Base-by-base conservation (phyloP, 192 early-diverging fungal genomes). In the Paraglomus occultum region DNA sequence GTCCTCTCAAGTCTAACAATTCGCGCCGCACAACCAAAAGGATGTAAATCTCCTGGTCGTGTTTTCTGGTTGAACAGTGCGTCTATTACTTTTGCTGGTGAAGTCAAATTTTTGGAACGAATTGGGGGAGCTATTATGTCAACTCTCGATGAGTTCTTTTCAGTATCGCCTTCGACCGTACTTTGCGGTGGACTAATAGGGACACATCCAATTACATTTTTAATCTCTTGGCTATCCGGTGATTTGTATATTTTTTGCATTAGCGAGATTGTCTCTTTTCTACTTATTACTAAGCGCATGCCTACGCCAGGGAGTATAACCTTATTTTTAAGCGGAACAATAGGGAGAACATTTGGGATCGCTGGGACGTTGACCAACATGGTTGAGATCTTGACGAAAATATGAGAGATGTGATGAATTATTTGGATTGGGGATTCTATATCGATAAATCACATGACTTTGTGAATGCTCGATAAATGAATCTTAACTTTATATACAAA, bases 251-350 rank as follows among this genome's bases (percentile, higher is more conserved):
- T 73, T 57, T 72, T 73, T 71, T 76, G 76, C 18, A 85, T 83
- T 8, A 91, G 73, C 10, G 74, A 73, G 20, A 77, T 77, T 14
- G 86, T 81, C 17, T 88, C 83, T 52, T 76, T 76, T 14, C 87
- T 76, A 14, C 75, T 76, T 48, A 91, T 82, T 55, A 81, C 82
- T n/a, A 86, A 67, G 3, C 85, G 80, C 42, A 85, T 73, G 10
- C 89, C 84, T 7, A 87, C 77, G 9, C 84, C 84, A 10, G 90
- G 90, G 6, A 90, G 74, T 12, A 92, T 77, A 9, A 89, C 84
- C 55, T 80, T 84, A 59, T 82, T 80, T 43, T 77, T 74, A 51
- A 85, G 70, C 9, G 81, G 77, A n/a, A 85, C 58, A 14, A 85
- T 51, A 20, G 83, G 79, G 15, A 85, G 54, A 2, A 71, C 64